phyloP scores from a whole-genome alignment of 2,329 filamentous ascomycete species.

The Alternaria novae-zelandiae region DNA sequence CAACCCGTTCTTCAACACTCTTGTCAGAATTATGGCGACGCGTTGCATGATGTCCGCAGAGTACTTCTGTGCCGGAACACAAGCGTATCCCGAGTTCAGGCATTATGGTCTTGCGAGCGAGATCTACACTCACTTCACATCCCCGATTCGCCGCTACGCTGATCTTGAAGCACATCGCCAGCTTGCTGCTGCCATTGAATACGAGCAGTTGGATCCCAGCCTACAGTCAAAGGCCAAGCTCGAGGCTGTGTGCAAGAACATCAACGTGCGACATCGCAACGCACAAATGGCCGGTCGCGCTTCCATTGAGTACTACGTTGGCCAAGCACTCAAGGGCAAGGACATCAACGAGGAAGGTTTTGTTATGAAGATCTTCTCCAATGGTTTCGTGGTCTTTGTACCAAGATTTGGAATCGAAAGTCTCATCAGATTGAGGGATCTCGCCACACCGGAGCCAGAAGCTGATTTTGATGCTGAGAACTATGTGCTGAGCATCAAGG shows the following conservation, averaged over 20 bases:
- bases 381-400: slow-evolving; percentile 96
- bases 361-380: slow-evolving; percentile 96
- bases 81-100: slow-evolving; percentile 90
- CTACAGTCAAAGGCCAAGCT: slow-evolving; percentile 83
- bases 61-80: slow-evolving; percentile 95
- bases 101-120: slow-evolving; percentile 96
- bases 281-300: slow-evolving; percentile 94
- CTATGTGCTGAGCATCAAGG: slow-evolving; percentile 72
- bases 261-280: slow-evolving; percentile 96
- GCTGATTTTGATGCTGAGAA: slow-evolving; percentile 85
- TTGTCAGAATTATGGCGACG: slow-evolving; percentile 95
- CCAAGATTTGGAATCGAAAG: slow-evolving; percentile 95
- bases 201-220: slow-evolving; percentile 82
- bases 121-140: slow-evolving; percentile 99
- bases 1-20: slow-evolving; percentile 97
- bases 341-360: slow-evolving; percentile 86
- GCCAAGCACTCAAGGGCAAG: slow-evolving; percentile 85
- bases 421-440: slow-evolving; percentile 82
- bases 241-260: slow-evolving; percentile 95
- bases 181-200: slow-evolving; percentile 92
- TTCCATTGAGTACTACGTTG: slow-evolving; percentile 96
- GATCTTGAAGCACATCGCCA: slow-evolving; percentile 94
- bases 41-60: slow-evolving; percentile 99
- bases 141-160: slow-evolving; percentile 95
- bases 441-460: slow-evolving; percentile 77